Evolutionary conservation across 768 basidiomycete genomes (phyloP), one percentile per base, ranked within the genome.

Genomic region (Pulveroboletus sp.): DNA sequence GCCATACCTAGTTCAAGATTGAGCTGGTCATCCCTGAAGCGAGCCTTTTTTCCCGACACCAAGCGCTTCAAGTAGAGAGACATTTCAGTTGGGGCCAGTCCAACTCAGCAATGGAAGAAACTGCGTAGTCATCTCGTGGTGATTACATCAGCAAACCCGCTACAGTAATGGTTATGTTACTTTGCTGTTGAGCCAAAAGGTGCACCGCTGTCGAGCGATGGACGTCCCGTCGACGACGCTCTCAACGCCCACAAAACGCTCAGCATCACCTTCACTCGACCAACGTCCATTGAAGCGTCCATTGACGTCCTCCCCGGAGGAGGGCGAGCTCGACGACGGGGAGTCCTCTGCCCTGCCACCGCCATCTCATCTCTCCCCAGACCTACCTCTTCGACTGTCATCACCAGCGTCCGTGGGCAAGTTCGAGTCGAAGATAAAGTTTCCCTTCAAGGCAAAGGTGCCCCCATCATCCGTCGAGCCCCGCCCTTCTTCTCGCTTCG

Each of bases 1-100:
- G 7, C 51, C 71, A n/a, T 47, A 83, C 82, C 83, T 24, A 93
- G 76, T 54, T 92, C 89, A 33, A 91, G 68, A 50, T 82, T 72
- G 39, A 87, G 78, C 3, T 76, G 70, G 7, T 71, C 73, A 64
- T 93, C 89, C 50, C 75, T 81, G 69, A 84, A 89, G 14, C 92
- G 76, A 5, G 88, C 81, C 60, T 91, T 94, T 43, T 77, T 73
- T 1, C 90, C 89, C n/a, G 88, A 90, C 3, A 93, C 89, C 2
- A 92, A 62, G 11, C 85, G 79, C 10, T 84, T 79, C 12, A 89
- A 73, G 56, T 79, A 82, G 66, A 85, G 79, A 27, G 80, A 65
- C 82, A 88, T 45, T 12, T 8, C 33, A 1, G 21, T 42, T 28
- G 21, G 21, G 15, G 14, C 6, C 12, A 21, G n/a, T n/a, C n/a